These are phyloP conservation scores for Camellia lanceoleosa DNA, from an alignment of 148 eudicot species.

Conservation along the genomic window DNA sequence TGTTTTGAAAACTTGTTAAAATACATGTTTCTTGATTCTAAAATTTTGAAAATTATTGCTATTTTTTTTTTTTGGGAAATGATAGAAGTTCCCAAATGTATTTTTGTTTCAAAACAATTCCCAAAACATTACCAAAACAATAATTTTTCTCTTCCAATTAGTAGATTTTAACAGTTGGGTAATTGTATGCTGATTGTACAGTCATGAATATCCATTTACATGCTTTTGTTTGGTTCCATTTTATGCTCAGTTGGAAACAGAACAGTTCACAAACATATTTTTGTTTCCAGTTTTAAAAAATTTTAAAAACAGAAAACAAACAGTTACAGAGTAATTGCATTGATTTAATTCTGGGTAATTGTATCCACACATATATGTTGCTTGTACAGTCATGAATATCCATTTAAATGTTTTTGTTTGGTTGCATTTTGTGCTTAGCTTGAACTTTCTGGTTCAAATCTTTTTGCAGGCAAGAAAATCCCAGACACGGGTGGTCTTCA, in stretches of 20 bases:
- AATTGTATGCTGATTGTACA: neutral
- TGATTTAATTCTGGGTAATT: neutral
- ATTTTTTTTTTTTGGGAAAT: no score
- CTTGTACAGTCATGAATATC: neutral
- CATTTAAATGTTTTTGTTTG: neutral
- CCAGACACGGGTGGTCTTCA: constrained; percentile 14
- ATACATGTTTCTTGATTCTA: no score
- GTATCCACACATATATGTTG: neutral
- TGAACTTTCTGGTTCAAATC: neutral
- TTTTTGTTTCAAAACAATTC: no score
- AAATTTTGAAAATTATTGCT: no score
- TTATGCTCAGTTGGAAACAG: neutral
- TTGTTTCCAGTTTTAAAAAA: no score
- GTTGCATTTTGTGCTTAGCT: neutral
- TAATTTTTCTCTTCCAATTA: neutral
- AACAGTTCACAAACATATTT: no score
- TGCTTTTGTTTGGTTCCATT: neutral
- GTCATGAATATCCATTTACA: neutral
- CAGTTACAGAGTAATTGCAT: no score
- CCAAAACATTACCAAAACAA: no score
- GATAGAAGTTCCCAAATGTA: no score
- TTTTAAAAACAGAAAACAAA: no score
- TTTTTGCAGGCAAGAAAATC: constrained; percentile 49
- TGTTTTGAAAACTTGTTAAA: no score
- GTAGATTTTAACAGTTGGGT: neutral